Evolutionary conservation across 179 eudicot species (phyloP), one percentile per base, ranked within the genome.

Genomic region (Patellifolia procumbens): DNA sequence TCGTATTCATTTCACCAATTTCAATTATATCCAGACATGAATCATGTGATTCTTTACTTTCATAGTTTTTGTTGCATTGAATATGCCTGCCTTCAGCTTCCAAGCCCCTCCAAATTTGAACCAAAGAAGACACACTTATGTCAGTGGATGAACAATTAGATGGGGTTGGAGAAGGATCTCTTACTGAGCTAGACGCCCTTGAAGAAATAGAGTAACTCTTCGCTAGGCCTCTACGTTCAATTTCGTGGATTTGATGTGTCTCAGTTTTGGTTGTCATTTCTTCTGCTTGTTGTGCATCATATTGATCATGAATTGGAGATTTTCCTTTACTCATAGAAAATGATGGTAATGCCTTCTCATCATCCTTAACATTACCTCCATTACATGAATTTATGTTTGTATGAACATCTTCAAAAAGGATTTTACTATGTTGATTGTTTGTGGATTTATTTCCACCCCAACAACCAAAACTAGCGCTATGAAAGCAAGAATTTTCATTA

Each of bases 81-180:
- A 13, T 39, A 39, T 66, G 13, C 10, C 64, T 68, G 1, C 68
- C 45, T 37, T 78, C 83, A 1, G 83, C 85, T 56, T 86, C 87
- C 16, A 87, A 81, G 2, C 77, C 86, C 22, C 83, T 81, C 97
- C 97, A 92, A 68, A 75, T 87, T 64, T 82, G 85, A 26, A 92
- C 91, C 7, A 92, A 86, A 3, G 92, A 89, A 0, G 97, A 89
- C 24, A 92, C 97, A 13, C 83, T 80, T 1, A 77, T n/a, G 46
- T 87, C 90, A 5, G 63, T 63, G 1, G 82, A 74, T 1, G 84
- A 82, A 22, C 56, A 45, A 9, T 82, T 83, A 0, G 88, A 80
- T 16, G 70, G 79, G 4, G 73, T 68, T 2, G 83, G 86, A 42
- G 89, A 86, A 8, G 68, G 60, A 4, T 85, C 89, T 56, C 80